These are phyloP conservation scores for Astrothelium subdiscretum DNA, from an alignment of 495 filamentous ascomycete species.

Conservation along the genomic window DNA sequence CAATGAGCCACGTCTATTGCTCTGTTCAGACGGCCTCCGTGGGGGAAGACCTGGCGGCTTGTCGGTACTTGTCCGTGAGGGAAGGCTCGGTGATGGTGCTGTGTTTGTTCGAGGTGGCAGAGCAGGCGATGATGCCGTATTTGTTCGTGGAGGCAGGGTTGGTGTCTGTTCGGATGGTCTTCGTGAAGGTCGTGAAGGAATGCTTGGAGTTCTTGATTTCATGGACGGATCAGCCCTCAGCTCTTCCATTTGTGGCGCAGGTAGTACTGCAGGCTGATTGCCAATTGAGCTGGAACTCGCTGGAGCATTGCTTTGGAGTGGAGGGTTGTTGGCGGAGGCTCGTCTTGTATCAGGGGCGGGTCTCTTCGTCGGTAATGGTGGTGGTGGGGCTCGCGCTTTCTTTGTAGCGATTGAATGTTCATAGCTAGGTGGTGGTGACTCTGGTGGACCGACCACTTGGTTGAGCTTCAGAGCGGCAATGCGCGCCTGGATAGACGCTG, in stretches of 20 bases:
- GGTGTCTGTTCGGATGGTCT: constrained; percentile 23
- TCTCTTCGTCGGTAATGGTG: constrained; percentile 17
- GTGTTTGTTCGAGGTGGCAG: constrained; percentile 22
- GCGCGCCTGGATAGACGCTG: constrained; percentile 44
- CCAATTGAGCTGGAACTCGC: constrained; percentile 26
- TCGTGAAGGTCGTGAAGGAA: constrained; percentile 36
- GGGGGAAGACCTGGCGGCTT: constrained; percentile 25
- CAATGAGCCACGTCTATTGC: constrained; percentile 19
- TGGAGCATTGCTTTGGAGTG: constrained; percentile 26
- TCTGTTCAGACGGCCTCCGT: constrained; percentile 20
- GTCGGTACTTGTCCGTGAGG: background rate
- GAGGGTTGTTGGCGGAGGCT: background rate
- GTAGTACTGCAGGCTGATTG: constrained; percentile 35
- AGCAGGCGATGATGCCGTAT: constrained; percentile 33
- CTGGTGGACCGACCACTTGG: constrained; percentile 37
- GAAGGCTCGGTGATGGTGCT: constrained; percentile 29
- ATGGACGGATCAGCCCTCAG: constrained; percentile 10
- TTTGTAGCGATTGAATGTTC: constrained; percentile 15
- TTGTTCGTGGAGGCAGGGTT: constrained; percentile 39
- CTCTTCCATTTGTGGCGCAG: constrained; percentile 18
- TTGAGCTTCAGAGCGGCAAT: constrained; percentile 49
- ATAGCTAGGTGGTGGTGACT: constrained; percentile 22
- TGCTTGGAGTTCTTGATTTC: constrained; percentile 27
- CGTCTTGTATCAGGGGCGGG: background rate
- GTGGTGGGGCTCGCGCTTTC: constrained; percentile 28